A percentile compares a stretch with the other conserved stretches of the same genome.
Evolutionary conservation across 352 stramenopile species (phyloP).

Genomic region (Phytophthora meadii): DNA sequence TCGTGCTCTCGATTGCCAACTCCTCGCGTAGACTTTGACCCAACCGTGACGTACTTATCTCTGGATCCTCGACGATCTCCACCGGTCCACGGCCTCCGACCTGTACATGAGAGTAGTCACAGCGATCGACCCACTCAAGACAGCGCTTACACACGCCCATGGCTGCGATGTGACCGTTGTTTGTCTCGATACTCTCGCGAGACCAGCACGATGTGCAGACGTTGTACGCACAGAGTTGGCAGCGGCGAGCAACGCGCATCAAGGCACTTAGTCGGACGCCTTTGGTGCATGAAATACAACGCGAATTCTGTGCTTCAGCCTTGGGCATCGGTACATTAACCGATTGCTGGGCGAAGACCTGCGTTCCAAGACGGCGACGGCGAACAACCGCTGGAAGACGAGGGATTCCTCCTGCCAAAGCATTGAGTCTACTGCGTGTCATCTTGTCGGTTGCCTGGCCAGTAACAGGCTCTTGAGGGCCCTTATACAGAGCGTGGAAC

Average conservation of each 20-base stretch:
- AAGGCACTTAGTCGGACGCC: constrained; percentile 39
- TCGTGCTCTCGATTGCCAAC: constrained; percentile 30
- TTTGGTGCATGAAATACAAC: constrained; percentile 59
- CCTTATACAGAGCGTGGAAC: constrained; percentile 36
- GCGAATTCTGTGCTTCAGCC: constrained; percentile 33
- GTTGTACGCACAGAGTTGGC: constrained; percentile 55
- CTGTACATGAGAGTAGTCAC: constrained; percentile 47
- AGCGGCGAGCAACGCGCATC: constrained; percentile 32
- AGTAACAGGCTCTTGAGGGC: not conserved
- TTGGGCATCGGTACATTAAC: constrained; percentile 4
- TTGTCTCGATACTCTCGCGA: constrained; percentile 50
- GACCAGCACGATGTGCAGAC: constrained; percentile 54
- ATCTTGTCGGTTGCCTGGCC: constrained; percentile 35
- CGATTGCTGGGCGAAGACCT: constrained; percentile 38
- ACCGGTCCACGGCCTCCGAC: constrained; percentile 19
- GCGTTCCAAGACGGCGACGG: constrained; percentile 38
- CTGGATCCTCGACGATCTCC: constrained; percentile 37
- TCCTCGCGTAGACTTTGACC: constrained; percentile 33
- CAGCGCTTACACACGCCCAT: constrained; percentile 53
- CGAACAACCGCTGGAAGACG: constrained; percentile 44
- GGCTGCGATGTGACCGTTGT: constrained; percentile 35
- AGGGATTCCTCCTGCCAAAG: constrained; percentile 35
- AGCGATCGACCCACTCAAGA: constrained; percentile 50
- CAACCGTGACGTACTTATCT: constrained; percentile 9
- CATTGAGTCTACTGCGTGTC: constrained; percentile 23